Evolutionary conservation across 768 basidiomycete genomes (phyloP), one percentile per base, ranked within the genome.

Genomic region (Rossbeevera mucosa): DNA sequence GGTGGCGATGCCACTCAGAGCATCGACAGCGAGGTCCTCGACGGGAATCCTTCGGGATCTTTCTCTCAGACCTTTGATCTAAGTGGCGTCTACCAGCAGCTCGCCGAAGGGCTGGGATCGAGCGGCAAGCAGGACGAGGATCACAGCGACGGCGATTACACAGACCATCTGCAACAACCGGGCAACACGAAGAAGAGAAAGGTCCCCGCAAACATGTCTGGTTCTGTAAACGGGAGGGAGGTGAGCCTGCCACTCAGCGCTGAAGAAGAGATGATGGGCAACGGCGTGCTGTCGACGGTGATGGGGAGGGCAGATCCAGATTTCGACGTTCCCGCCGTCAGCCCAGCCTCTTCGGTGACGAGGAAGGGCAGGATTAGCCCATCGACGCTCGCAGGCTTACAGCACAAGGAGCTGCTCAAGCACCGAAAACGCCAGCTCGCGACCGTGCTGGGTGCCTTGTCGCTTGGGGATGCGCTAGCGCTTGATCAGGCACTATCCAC

Each of bases 171-270:
- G 26, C 83, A 80, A 55, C 88, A 89, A 57, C 88, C 83, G 3
- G 85, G 85, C 7, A 92, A 92, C 61, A 86, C 88, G 44, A 92
- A 92, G 80, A 92, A 92, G 72, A 77, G 90, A 44, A 92, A 92
- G 66, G 89, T 92, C 3, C 90, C 91, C 1, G 79, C 81, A 31
- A 85, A 88, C 65, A 64, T 72, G 49, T 66, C 73, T 14, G 71
- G 72, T 47, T 65, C 70, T 33, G 68, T 64, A 42, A 71, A 66
- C 41, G 75, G 76, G 49, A 76, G 75, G 41, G 77, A 79, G 52
- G 64, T 58, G 50, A 65, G 68, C 51, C 74, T 76, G 36, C 62
- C 64, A 47, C 73, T 75, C 33, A 73, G 74, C 12, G 76, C 69
- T 21, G 75, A 74, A 46, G 75, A 76, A 47, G 80, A 77, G 11